Base-by-base conservation (phyloP, 2,329 filamentous ascomycete genomes). In the Ophiostoma ulmi region DNA sequence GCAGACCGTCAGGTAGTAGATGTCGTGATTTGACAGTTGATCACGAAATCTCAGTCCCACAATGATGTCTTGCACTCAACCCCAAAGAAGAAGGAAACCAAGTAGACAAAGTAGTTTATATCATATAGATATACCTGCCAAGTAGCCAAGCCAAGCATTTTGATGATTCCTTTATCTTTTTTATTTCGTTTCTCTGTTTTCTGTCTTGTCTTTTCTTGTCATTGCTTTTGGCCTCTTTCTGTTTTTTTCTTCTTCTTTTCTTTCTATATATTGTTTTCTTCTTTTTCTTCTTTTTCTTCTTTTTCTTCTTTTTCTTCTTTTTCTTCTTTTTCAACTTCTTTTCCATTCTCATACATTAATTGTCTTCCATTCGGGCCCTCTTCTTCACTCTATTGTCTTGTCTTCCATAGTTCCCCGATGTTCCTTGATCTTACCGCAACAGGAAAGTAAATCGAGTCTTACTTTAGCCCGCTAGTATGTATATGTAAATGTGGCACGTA, bases 21-120 rank as follows among this genome's bases (percentile, higher is more conserved):
- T 66, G 63, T 66, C 63, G 63, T 66, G 63, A 66, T 66, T 41
- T 41, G 63, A 13, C 4, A 14, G 35, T 66, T 38, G 20, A 66
- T 66, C 63, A 66, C 63, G 63, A 22, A 35, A 66, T 66, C 17
- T 0, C 17, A 36, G 17, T 66, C 36, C 63, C 31, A 64, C 61
- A 55, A 22, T 55, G 48, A 55, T 55, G 48, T 22, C 20, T 55
- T 22, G 48, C 14, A 26, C 48, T 55, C 48, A 22, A 35, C 26
- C 58, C 14, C 35, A 31, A 63, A 63, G 58, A 35, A 22, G 26
- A 35, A 63, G 48, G n/a, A 7, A 22, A 48, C 20, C 6, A 63
- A 63, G 58, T 63, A 7, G 52, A 58, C 4, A 58, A 58, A 58
- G 52, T 22, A 31, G 52, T 11, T 39, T 39, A 39, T 11, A 39